phyloP scores from a whole-genome alignment of 2,329 filamentous ascomycete genomes.

The Hypomyces rosellus region DNA sequence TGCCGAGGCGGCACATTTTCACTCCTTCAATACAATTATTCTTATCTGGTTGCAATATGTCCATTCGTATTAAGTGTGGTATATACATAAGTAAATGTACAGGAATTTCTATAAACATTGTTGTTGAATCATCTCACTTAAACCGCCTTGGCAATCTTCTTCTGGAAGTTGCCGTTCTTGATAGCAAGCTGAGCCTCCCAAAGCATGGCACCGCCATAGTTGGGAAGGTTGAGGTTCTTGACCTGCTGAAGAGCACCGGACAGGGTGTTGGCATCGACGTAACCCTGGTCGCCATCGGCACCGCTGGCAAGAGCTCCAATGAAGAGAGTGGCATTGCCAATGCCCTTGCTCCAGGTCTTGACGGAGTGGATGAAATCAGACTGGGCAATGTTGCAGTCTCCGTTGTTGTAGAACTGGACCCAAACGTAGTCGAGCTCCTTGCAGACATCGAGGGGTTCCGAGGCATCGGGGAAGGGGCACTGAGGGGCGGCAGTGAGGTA shows the following conservation, averaged over 20 bases:
- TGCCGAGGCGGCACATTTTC: too few relatives aligned
- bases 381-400: constrained; percentile 47
- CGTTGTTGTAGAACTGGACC: constrained; percentile 63
- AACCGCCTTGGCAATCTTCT: neutral
- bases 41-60: too few relatives aligned
- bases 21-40: too few relatives aligned
- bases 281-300: constrained; percentile 47
- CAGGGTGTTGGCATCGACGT: constrained; percentile 38
- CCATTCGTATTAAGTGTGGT: too few relatives aligned
- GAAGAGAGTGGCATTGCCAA: constrained; percentile 52
- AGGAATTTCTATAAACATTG: too few relatives aligned
- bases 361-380: constrained; percentile 53
- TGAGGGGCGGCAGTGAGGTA: constrained; percentile 4
- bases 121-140: neutral
- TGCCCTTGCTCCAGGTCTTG: constrained; percentile 57
- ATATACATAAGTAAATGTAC: neutral
- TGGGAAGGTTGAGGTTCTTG: constrained; percentile 46
- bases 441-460: constrained; percentile 25
- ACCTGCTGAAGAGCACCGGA: constrained; percentile 36
- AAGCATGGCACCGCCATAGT: constrained; percentile 60
- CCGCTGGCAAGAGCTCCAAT: constrained; percentile 51
- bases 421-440: constrained; percentile 43
- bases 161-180: constrained; percentile 42
- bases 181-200: constrained; percentile 55
- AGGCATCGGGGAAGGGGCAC: constrained; percentile 56